A percentile compares a stretch with the other conserved stretches of the same genome.
Conservation (phyloP, 345 rosid genomes). For the Citrus hindsii region DNA sequence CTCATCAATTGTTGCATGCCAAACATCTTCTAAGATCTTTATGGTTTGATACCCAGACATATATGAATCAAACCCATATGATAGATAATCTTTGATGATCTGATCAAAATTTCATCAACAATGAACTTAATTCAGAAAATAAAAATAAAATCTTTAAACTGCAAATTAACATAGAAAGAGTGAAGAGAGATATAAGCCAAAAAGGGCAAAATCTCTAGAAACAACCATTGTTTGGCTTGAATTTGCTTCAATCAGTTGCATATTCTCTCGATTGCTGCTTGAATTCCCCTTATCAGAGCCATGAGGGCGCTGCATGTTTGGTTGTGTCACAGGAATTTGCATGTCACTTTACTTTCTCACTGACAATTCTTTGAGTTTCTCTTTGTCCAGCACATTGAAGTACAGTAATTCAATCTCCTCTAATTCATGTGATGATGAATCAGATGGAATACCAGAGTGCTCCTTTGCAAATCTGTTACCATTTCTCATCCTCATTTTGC, state of each 20-base stretch:
- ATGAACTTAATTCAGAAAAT: background rate
- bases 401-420: background rate
- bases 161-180: background rate
- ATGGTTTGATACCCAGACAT: background rate
- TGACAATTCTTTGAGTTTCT: background rate
- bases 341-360: background rate
- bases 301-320: background rate
- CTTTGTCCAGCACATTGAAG: background rate
- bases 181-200: no score
- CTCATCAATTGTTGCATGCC: background rate
- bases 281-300: background rate
- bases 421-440: background rate
- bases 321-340: background rate
- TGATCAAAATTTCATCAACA: background rate
- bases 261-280: background rate
- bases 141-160: background rate
- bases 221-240: background rate
- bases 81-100: background rate
- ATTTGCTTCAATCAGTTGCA: background rate
- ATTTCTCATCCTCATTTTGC: background rate
- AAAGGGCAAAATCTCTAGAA: background rate
- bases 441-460: background rate
- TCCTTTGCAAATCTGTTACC: background rate
- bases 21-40: background rate
- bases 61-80: background rate